phyloP scores from a whole-genome alignment of 495 filamentous ascomycete genomes.

The Aspergillus ostianus region DNA sequence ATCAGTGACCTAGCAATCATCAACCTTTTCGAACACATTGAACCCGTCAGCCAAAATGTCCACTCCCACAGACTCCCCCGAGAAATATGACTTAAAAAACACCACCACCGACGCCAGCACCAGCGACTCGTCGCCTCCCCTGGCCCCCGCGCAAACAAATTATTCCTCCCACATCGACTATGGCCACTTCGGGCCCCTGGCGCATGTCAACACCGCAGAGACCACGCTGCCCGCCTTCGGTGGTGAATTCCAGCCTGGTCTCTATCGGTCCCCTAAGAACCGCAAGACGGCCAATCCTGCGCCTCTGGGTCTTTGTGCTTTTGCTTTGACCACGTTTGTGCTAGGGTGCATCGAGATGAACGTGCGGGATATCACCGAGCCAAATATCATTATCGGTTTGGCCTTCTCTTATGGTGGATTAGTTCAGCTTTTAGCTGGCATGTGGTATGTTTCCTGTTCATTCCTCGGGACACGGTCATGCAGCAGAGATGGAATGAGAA shows the following conservation, averaged over 20 bases:
- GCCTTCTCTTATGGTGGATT: slow-evolving; percentile 75
- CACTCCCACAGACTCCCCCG: slow-evolving; percentile 4
- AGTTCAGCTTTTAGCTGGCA: slow-evolving; percentile 82
- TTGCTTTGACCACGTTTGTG: slow-evolving; percentile 88
- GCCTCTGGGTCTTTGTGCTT: slow-evolving; percentile 73
- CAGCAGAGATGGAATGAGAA: neutral
- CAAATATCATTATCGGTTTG: slow-evolving; percentile 61
- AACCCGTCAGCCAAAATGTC: neutral
- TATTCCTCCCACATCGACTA: slow-evolving; percentile 21
- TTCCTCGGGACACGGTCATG: neutral
- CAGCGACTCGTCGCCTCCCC: neutral
- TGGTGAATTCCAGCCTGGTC: slow-evolving; percentile 86
- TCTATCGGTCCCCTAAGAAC: slow-evolving; percentile 62
- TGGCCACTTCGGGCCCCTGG: slow-evolving; percentile 55
- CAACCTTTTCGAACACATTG: neutral
- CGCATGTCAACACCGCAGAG: slow-evolving; percentile 58
- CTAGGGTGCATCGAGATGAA: slow-evolving; percentile 73
- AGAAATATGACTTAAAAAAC: slow-evolving; percentile 17
- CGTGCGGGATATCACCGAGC: slow-evolving; percentile 52
- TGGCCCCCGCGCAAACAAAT: neutral
- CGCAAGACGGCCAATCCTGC: slow-evolving; percentile 79
- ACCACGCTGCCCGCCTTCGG: slow-evolving; percentile 75
- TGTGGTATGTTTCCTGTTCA: slow-evolving; percentile 70
- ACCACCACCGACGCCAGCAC: slow-evolving; percentile 11
- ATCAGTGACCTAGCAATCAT: too few species aligned